Evolutionary conservation across 192 early-diverging fungal genomes (phyloP), one percentile per base, ranked within the genome.

Genomic region (Coemansia umbellata): DNA sequence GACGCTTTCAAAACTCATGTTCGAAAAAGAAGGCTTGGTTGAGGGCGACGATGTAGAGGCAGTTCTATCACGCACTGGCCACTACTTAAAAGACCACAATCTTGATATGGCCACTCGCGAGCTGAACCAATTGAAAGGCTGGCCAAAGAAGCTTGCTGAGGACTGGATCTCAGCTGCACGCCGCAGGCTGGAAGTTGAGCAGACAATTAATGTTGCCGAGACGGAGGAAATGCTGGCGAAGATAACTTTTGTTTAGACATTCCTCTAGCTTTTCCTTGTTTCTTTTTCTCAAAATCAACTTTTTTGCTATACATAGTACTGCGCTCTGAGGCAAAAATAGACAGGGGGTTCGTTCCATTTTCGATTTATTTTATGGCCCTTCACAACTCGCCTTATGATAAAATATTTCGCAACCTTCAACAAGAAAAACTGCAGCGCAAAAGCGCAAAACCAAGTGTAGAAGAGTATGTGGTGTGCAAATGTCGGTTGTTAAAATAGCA

Each of bases 51-150:
- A 94, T 68, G 83, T 88, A 15, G 93, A 98, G 47, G 78, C 93
- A 8, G 74, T 92, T 23, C 69, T 95, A 37, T 83, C 92, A 6
- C 83, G 95, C 22, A 63, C 86, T 8, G 74, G 86, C 51, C 82
- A 84, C 67, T 86, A 88, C 66, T 72, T 98, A 48, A 54, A 77
- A 47, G 80, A 82, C 47, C 82, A 83, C 18, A 89, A 98, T 68
- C 63, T 98, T 49, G 93, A 96, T 37, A 71, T 73, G 50, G 93
- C 93, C 9, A 72, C 89, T 11, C 82, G 95, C 58, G 93, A 98
- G 65, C 66, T 96, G 53, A 96, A 96, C 74, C 92, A 94, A 69
- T 74, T 98, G 40, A 83, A 69, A 36, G 93, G 95, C 8, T 98
- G 95, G 95, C 82, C 89, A 13, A 87, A 88, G 69, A 78, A 71